phyloP scores from a whole-genome alignment of 805 yeast genomes.

The Candida sithepensis region DNA sequence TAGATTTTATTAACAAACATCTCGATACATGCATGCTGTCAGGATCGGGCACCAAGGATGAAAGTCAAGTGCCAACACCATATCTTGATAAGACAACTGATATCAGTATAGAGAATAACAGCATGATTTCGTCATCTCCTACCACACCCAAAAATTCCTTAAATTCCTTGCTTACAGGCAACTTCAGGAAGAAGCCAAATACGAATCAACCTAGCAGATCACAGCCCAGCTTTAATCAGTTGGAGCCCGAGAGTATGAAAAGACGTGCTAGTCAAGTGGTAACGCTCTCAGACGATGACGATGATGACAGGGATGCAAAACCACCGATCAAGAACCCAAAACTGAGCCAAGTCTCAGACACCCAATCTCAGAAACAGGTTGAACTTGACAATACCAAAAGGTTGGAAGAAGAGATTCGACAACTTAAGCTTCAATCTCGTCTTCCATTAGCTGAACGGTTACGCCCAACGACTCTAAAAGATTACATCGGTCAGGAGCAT shows the following conservation, averaged over 20 bases:
- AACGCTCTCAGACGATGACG: background rate
- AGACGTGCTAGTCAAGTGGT: background rate
- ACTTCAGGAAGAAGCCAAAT: conserved; percentile 12
- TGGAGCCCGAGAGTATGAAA: background rate
- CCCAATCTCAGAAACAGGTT: background rate
- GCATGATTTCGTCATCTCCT: background rate
- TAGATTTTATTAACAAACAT: conserved; percentile 32
- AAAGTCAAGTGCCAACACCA: background rate
- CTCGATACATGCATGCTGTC: conserved; percentile 28
- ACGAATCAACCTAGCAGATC: conserved; percentile 7
- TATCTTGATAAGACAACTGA: conserved; percentile 2
- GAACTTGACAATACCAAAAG: conserved; percentile 6
- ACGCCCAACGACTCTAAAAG: conserved; percentile 69
- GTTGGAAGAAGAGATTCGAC: conserved; percentile 17
- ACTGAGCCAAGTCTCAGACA: background rate
- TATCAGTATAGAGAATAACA: conserved; percentile 2
- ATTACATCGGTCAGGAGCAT: conserved; percentile 84
- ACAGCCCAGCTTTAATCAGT: background rate
- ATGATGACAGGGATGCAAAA: background rate
- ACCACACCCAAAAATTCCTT: conserved; percentile 7
- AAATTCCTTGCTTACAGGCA: conserved; percentile 15
- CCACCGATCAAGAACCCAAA: conserved; percentile 5
- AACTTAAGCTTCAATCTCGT: conserved; percentile 20
- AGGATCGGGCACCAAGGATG: background rate
- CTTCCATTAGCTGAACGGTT: conserved; percentile 71